These are phyloP conservation scores for Torulaspora microellipsoides DNA, from an alignment of 805 yeast genomes.

Conservation along the genomic window DNA sequence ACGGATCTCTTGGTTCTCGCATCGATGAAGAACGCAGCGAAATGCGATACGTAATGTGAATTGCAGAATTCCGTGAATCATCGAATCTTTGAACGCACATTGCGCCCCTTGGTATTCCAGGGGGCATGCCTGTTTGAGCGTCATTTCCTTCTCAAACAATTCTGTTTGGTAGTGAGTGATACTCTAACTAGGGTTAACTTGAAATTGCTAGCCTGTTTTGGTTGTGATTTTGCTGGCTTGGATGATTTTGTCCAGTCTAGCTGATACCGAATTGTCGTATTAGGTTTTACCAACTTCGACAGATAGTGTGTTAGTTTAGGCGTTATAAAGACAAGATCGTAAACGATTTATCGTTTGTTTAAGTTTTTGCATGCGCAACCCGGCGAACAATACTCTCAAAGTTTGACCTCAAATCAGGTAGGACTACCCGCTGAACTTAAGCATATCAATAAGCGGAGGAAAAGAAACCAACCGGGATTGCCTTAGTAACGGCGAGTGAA, in stretches of 20 bases:
- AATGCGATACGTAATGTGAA: constrained; percentile 42
- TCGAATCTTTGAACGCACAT: constrained; percentile 46
- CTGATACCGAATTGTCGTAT: constrained; percentile 21
- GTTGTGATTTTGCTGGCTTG: constrained; percentile 15
- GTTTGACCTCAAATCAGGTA: constrained; percentile 39
- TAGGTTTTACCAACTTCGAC: constrained; percentile 24
- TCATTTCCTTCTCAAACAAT: constrained; percentile 36
- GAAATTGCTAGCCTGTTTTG: constrained; percentile 30
- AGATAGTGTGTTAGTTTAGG: constrained; percentile 11
- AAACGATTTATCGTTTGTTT: constrained; percentile 6
- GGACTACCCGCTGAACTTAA: constrained; percentile 44
- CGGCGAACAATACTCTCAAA: constrained; percentile 24
- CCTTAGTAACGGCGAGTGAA: constrained; percentile 44
- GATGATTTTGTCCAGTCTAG: constrained; percentile 17
- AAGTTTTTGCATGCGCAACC: constrained; percentile 8
- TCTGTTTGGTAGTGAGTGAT: constrained; percentile 35
- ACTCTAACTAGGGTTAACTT: constrained; percentile 30
- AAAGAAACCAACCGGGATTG: constrained; percentile 45
- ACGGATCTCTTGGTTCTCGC: constrained; percentile 44
- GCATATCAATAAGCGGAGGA: constrained; percentile 45
- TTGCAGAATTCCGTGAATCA: constrained; percentile 39
- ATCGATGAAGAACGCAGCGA: constrained; percentile 46
- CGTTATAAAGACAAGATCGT: constrained; percentile 8
- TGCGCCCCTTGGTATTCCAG: constrained; percentile 41
- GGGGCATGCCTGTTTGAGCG: constrained; percentile 41